Conservation (phyloP, 257 asterid genomes). For the Gentiana macrophylla region DNA sequence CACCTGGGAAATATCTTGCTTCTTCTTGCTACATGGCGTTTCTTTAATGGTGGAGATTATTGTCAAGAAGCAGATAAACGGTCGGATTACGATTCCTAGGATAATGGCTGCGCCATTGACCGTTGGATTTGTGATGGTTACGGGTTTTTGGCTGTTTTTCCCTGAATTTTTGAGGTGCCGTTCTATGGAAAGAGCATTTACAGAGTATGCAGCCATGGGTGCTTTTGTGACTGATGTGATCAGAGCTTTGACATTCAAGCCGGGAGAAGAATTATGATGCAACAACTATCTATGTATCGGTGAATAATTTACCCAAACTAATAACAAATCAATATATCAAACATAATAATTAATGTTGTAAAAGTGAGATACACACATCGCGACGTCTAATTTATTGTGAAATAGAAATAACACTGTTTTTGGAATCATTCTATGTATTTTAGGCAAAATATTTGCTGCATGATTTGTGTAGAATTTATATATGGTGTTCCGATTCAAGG, state of each 20-base stretch:
- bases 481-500: no score
- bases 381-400: no score
- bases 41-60: conserved; percentile 24
- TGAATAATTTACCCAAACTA: no score
- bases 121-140: conserved; percentile 9
- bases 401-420: no score
- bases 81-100: conserved; percentile 3
- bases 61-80: conserved; percentile 13
- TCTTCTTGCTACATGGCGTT: conserved; percentile 32
- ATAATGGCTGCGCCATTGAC: conserved; percentile 5
- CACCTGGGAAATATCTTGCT: conserved; percentile 25
- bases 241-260: conserved; percentile 1
- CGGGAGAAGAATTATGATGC: no score
- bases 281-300: no score
- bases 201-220: conserved; percentile 11
- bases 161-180: conserved; percentile 8
- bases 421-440: no score
- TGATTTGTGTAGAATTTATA: no score
- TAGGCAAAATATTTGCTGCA: no score
- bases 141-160: conserved; percentile 11
- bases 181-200: conserved; percentile 1
- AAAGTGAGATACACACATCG: no score
- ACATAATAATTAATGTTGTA: no score
- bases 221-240: conserved; percentile 1
- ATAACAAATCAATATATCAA: no score